Conservation (phyloP, 2,329 filamentous ascomycete genomes). For the Pyricularia grisea region DNA sequence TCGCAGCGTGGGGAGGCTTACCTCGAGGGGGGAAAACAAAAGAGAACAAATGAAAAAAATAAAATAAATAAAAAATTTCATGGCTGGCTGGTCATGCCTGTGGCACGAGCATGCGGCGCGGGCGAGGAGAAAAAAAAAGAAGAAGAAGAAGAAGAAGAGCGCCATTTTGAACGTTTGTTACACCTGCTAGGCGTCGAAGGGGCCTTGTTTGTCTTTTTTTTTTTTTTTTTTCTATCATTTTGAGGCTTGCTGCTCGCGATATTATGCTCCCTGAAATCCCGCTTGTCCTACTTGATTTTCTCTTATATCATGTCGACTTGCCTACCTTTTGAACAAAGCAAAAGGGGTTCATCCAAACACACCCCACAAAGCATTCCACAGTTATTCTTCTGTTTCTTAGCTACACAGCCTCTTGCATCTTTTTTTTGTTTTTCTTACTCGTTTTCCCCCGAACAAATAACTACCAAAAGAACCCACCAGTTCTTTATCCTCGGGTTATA, state of each 20-base stretch:
- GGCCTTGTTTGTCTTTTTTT: background rate
- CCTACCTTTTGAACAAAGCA: background rate
- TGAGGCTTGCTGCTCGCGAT: background rate
- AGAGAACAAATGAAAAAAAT: too few relatives aligned
- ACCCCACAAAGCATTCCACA: background rate
- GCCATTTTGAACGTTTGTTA: background rate
- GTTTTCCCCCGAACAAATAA: too few relatives aligned
- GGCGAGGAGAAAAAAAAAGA: too few relatives aligned
- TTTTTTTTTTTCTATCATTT: too few relatives aligned
- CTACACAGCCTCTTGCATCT: background rate
- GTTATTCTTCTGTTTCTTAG: background rate
- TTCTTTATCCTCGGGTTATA: too few relatives aligned
- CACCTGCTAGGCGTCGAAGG: background rate
- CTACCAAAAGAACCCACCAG: too few relatives aligned
- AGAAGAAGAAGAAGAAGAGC: too few relatives aligned
- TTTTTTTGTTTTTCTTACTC: too few relatives aligned
- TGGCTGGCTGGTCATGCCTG: background rate
- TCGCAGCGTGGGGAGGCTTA: background rate
- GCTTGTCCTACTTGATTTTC: background rate
- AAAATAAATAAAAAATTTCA: background rate
- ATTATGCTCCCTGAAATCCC: background rate
- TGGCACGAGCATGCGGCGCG: background rate
- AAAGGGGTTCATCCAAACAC: background rate
- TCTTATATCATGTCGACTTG: background rate
- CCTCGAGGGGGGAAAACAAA: background rate